A percentile compares a stretch with the other conserved stretches of the same genome.
These are phyloP conservation scores for Rehmannia glutinosa DNA, from an alignment of 257 asterid genomes.

Conservation along the genomic window DNA sequence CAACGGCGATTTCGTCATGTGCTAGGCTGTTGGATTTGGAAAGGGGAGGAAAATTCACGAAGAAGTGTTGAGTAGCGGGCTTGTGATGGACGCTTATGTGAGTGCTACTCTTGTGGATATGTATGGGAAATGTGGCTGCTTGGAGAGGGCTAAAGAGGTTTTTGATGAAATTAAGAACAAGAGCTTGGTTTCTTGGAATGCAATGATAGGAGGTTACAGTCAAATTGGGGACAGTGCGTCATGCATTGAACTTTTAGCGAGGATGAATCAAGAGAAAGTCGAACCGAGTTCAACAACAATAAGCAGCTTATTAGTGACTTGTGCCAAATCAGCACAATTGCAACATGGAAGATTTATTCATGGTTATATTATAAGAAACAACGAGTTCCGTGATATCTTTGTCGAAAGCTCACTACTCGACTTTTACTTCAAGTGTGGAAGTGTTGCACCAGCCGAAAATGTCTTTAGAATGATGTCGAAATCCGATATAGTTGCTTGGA, in stretches of 20 bases:
- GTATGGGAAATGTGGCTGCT: constrained; percentile 76
- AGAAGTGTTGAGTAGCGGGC: constrained; percentile 38
- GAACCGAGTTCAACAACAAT: constrained; percentile 54
- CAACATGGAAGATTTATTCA: constrained; percentile 60
- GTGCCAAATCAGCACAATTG: constrained; percentile 58
- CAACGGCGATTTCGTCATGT: constrained; percentile 69
- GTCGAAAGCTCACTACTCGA: constrained; percentile 56
- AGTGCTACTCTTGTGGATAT: constrained; percentile 71
- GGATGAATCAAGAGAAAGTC: constrained; percentile 44
- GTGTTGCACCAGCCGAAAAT: constrained; percentile 35
- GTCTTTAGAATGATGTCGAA: constrained; percentile 40
- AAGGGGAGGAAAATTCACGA: constrained; percentile 57
- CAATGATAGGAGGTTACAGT: constrained; percentile 68
- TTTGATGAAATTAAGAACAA: constrained; percentile 48
- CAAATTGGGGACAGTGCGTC: constrained; percentile 55
- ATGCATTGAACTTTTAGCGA: constrained; percentile 44
- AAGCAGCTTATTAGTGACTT: constrained; percentile 51
- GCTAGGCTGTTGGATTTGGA: constrained; percentile 53
- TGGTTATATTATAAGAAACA: constrained; percentile 46
- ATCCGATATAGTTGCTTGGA: constrained; percentile 52
- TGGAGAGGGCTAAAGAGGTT: constrained; percentile 52
- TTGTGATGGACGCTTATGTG: constrained; percentile 49
- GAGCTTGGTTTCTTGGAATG: constrained; percentile 75
- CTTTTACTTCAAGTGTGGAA: constrained; percentile 67
- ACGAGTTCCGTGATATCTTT: constrained; percentile 34